These are phyloP conservation scores for Diaporthe longicolla DNA, from an alignment of 2,329 filamentous ascomycete genomes.

Conservation along the genomic window DNA sequence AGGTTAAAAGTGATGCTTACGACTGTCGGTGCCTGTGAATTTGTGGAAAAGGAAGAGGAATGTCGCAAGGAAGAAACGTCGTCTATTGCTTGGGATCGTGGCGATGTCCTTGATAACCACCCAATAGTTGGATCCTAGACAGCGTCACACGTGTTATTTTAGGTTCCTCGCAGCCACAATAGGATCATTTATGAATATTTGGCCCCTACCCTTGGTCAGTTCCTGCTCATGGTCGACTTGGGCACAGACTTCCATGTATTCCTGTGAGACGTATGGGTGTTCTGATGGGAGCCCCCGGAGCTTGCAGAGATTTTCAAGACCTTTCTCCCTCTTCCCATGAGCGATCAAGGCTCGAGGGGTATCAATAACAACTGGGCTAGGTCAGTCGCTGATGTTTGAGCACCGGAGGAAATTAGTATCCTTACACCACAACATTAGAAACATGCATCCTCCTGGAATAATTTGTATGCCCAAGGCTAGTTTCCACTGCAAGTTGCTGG, in stretches of 20 bases:
- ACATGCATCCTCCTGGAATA: slow-evolving; percentile 55
- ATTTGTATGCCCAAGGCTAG: slow-evolving; percentile 55
- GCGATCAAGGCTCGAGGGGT: slow-evolving; percentile 54
- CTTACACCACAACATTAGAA: slow-evolving; percentile 48
- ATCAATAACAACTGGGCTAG: slow-evolving; percentile 50
- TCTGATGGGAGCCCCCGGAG: slow-evolving; percentile 55
- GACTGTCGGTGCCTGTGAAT: slow-evolving; percentile 56
- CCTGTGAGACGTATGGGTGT: slow-evolving; percentile 55
- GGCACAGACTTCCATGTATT: slow-evolving; percentile 55
- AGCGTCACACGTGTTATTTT: slow-evolving; percentile 21
- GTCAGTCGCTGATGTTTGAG: neutral
- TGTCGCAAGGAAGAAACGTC: slow-evolving; percentile 48
- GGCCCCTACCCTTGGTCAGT: slow-evolving; percentile 26
- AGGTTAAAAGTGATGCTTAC: no score
- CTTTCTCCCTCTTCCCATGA: slow-evolving; percentile 52
- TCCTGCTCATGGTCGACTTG: slow-evolving; percentile 51
- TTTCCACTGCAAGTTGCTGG: slow-evolving; percentile 52
- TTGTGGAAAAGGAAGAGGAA: slow-evolving; percentile 56
- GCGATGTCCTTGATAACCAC: slow-evolving; percentile 47
- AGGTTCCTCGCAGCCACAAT: no score
- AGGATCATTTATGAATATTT: neutral
- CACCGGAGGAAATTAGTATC: neutral
- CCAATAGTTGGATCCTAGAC: slow-evolving; percentile 23
- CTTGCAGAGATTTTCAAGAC: slow-evolving; percentile 54
- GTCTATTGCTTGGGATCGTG: slow-evolving; percentile 46